Evolutionary conservation across 2,329 filamentous ascomycete genomes (phyloP), one percentile per base, ranked within the genome.

Genomic region (Alternaria sp.): DNA sequence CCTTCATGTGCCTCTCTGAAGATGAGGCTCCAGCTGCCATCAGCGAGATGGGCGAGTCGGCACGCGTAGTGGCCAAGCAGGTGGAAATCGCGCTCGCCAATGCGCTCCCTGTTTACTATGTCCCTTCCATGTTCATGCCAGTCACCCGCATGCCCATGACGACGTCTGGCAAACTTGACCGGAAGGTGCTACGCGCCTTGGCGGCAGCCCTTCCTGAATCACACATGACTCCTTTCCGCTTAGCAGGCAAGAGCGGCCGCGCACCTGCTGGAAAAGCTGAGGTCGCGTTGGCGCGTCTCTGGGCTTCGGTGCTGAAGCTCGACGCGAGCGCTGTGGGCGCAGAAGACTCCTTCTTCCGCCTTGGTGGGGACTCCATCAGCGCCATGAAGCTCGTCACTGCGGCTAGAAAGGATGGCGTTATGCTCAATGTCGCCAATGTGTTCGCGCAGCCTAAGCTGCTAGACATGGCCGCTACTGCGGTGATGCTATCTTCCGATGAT

Each of bases 281-380:
- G 60, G 64, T 58, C 5, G 64, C 63, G 1, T 60, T 78, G 20
- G 73, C 75, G 4, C 58, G 65, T 1, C 65, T 84, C 1, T 84
- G 83, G 81, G 78, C 78, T 11, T 69, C 75, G 5, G 78, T 80
- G 10, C 64, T 84, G 7, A 76, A 78, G 11, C 73, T 83, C 23
- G 74, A 74, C 8, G 58, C 75, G 4, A 76, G 77, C 6, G 78
- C 79, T 20, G 77, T 84, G 30, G 80, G 79, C 8, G 76, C 76
- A 1, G 80, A 83, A 54, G 82, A 84, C 50, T 83, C 78, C 54
- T 85, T 85, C 70, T 84, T 84, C 65, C 77, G 79, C 1, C 72
- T 83, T 4, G 83, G 83, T 26, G 83, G 83, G 25, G 83, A 84
- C 61, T 84, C 82, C 0, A 80, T 84, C 63, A 79, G 79, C 20